These are phyloP conservation scores for Populus hybrid DNA, from an alignment of 441 rosid species.

Conservation along the genomic window DNA sequence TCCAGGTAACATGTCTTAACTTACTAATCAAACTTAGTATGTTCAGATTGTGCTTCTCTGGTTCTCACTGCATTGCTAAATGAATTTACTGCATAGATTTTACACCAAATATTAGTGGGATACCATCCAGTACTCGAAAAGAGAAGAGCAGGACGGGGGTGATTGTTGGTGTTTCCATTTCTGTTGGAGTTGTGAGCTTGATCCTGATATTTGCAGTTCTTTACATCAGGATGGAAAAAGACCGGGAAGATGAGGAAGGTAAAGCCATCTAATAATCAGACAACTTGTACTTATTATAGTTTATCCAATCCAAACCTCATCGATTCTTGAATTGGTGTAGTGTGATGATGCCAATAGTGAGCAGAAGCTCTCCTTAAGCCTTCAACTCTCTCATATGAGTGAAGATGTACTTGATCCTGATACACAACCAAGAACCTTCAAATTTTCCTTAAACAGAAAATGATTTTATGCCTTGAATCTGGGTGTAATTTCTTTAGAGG, in stretches of 20 bases:
- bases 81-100: conserved; percentile 20
- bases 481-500: not conserved
- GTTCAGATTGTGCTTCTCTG: not conserved
- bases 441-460: not conserved
- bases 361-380: not conserved
- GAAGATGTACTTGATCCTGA: not conserved
- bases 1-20: conserved; percentile 24
- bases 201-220: conserved; percentile 15
- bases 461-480: not conserved
- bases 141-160: conserved; percentile 23
- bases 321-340: not conserved
- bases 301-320: not conserved
- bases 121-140: conserved; percentile 11
- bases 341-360: not conserved
- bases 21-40: not conserved
- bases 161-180: conserved; percentile 33
- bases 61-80: not conserved
- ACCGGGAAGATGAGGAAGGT: too few relatives aligned
- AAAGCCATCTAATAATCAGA: not conserved
- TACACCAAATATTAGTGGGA: conserved; percentile 28
- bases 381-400: too few relatives aligned
- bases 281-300: not conserved
- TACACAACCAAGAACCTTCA: not conserved
- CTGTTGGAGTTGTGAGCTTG: conserved; percentile 25
- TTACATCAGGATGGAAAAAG: conserved; percentile 12